A percentile compares a stretch with the other conserved stretches of the same genome.
Conservation (phyloP, 2,329 filamentous ascomycete species). For the Trichoderma afroharzianum region DNA sequence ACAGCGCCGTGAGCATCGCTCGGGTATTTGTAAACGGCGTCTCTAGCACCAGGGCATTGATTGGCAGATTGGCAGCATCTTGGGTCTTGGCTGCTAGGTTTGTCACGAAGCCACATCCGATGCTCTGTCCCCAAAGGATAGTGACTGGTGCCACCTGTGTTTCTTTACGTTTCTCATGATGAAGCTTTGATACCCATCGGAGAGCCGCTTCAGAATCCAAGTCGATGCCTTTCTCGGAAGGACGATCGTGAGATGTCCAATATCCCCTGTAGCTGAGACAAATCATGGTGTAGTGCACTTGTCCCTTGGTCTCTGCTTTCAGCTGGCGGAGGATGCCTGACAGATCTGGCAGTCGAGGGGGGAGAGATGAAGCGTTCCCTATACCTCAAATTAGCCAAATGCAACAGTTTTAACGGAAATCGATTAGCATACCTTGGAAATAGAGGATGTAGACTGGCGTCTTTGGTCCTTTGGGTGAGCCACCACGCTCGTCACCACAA, state of each 20-base stretch:
- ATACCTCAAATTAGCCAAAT: not conserved
- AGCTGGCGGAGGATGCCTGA: slow-evolving; percentile 50
- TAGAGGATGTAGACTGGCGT: slow-evolving; percentile 53
- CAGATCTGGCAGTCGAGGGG: slow-evolving; percentile 54
- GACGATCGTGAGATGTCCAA: slow-evolving; percentile 71
- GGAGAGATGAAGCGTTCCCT: slow-evolving; percentile 59
- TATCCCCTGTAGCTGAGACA: slow-evolving; percentile 67
- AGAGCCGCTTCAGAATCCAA: slow-evolving; percentile 63
- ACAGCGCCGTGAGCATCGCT: slow-evolving; percentile 67
- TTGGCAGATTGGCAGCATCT: slow-evolving; percentile 36
- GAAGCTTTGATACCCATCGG: slow-evolving; percentile 53
- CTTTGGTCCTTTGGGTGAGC: not conserved
- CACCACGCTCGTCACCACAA: not conserved
- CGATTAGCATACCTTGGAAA: slow-evolving; percentile 46
- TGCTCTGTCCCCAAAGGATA: slow-evolving; percentile 73
- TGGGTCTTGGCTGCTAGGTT: slow-evolving; percentile 46
- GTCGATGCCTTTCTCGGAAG: slow-evolving; percentile 67
- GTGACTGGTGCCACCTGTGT: slow-evolving; percentile 35
- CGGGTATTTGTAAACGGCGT: slow-evolving; percentile 71
- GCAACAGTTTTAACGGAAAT: not conserved
- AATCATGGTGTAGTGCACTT: slow-evolving; percentile 45
- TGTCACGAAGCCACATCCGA: slow-evolving; percentile 69
- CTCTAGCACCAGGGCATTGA: slow-evolving; percentile 61
- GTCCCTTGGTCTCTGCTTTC: slow-evolving; percentile 33
- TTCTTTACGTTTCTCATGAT: slow-evolving; percentile 25